Percentiles rank a stretch among this genome's conserved stretches.
Conservation (phyloP, 139 green algal genomes). For the Chlamydomonas schloesseri region DNA sequence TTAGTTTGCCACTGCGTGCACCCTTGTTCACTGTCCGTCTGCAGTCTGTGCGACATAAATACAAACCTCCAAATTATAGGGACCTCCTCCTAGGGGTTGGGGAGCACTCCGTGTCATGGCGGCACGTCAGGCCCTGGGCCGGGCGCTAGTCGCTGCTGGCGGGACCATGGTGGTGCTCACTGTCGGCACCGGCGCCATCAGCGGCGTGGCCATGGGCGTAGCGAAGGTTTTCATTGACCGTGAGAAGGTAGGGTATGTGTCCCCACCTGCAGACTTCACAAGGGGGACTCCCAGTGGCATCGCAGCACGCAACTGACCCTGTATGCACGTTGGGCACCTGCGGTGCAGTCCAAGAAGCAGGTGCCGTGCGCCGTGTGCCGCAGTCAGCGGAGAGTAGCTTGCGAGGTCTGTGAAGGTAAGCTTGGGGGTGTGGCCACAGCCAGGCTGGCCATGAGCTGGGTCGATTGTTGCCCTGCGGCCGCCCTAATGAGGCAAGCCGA, state of each 20-base stretch:
- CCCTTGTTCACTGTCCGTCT: too few relatives aligned
- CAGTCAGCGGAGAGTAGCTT: conserved; percentile 36
- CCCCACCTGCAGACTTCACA: too few relatives aligned
- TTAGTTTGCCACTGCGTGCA: too few relatives aligned
- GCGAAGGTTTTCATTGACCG: conserved; percentile 49
- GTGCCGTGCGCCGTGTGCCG: conserved; percentile 42
- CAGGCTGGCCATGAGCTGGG: too few relatives aligned
- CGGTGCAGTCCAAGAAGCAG: conserved; percentile 45
- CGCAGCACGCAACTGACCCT: too few relatives aligned
- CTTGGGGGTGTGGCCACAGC: not conserved
- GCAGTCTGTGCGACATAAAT: too few relatives aligned
- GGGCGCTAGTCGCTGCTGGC: conserved; percentile 57
- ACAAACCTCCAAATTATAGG: too few relatives aligned
- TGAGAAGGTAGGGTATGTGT: conserved; percentile 47
- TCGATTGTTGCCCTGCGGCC: too few relatives aligned
- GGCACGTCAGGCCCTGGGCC: conserved; percentile 47
- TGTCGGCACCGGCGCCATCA: conserved; percentile 52
- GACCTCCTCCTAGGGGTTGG: too few relatives aligned
- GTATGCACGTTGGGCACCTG: too few relatives aligned
- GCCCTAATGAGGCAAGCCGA: too few relatives aligned
- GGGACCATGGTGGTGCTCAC: conserved; percentile 58
- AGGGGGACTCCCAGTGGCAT: too few relatives aligned
- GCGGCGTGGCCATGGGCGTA: conserved; percentile 55
- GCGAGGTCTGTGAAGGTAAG: conserved; percentile 65
- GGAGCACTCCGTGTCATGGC: conserved; percentile 48